Base-by-base conservation (phyloP, 345 rosid species). In the Syzygium aromaticum region DNA sequence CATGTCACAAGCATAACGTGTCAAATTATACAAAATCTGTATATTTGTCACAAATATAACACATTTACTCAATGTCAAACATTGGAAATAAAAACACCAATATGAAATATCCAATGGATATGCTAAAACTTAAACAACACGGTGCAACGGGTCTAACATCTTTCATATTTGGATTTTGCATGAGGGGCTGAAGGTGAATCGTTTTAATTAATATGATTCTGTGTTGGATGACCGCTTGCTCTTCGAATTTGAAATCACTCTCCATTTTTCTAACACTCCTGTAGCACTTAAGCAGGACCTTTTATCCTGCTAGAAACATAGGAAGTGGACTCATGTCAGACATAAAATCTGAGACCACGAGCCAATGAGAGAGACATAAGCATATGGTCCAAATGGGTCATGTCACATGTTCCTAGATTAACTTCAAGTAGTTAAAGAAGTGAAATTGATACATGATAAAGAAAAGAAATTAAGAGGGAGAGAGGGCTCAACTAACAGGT, bases 401-500 rank as follows among this genome's bases (percentile, higher is more conserved):
- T 59, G 28, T 59, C 64, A 25, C 64, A 25, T 59, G 64, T 57
- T 25, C 14, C 28, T 13, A 2, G 30, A 59, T 59, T 27, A 5
- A 59, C 28, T 59, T 27, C 28, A 59, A 59, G 14, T 59, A 27
- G 64, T 25, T 59, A 59, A 59, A 59, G 28, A 27, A 59, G 28
- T 21, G 64, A 59, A 59, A 25, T 5, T 27, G 64, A 25, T 11
- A 25, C 63, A 22, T 16, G 25, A 30, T 10, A 19, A 23, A 86
- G 9, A 46, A 8, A 46, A 21, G 22, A 49, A 52, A 30, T 43
- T 51, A 8, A 53, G 6, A 84, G 78, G 30, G 8, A 56, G 22
- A n/a, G 23, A 30, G 86, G 28, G 85, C 3, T 82, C 56, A 77
- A 86, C 28, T 59, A 25, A 49, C 64, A 86, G 88, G 94, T 85